Percentiles rank a stretch among this genome's conserved stretches.
These are phyloP conservation scores for Fusarium redolens DNA, from an alignment of 2,329 filamentous ascomycete species.

Conservation along the genomic window DNA sequence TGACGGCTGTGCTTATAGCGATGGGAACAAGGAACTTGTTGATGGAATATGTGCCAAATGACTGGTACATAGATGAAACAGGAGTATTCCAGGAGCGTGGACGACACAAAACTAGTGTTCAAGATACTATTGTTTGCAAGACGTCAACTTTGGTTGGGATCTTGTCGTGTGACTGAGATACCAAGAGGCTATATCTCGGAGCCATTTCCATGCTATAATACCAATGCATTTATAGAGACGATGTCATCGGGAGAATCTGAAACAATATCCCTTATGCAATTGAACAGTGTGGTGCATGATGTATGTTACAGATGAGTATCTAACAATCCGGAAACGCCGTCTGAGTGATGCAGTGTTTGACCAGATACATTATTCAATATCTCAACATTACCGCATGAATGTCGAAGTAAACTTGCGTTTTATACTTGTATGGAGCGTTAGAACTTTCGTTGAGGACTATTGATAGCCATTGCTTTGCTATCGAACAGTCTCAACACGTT, in stretches of 20 bases:
- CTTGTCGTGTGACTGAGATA: background rate
- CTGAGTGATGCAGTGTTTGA: background rate
- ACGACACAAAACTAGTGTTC: conserved; percentile 10
- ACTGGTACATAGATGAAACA: conserved; percentile 40
- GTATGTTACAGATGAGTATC: background rate
- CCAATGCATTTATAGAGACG: background rate
- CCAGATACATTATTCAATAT: background rate
- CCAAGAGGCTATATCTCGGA: background rate
- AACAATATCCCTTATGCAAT: background rate
- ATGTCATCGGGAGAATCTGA: background rate
- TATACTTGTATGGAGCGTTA: background rate
- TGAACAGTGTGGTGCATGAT: background rate
- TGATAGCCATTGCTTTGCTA: background rate
- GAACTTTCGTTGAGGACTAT: background rate
- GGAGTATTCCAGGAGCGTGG: conserved; percentile 37
- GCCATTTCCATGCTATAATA: background rate
- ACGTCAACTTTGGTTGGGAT: conserved; percentile 6
- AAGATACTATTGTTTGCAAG: conserved; percentile 21
- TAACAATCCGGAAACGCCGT: background rate
- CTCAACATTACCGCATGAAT: background rate
- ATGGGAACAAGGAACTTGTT: conserved; percentile 24
- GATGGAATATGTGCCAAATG: conserved; percentile 32
- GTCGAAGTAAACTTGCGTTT: conserved; percentile 2
- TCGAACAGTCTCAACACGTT: background rate
- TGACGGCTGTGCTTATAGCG: conserved; percentile 24